These are phyloP conservation scores for Trypanosoma cruzi DNA, from an alignment of 208 protist genomes.

Conservation along the genomic window DNA sequence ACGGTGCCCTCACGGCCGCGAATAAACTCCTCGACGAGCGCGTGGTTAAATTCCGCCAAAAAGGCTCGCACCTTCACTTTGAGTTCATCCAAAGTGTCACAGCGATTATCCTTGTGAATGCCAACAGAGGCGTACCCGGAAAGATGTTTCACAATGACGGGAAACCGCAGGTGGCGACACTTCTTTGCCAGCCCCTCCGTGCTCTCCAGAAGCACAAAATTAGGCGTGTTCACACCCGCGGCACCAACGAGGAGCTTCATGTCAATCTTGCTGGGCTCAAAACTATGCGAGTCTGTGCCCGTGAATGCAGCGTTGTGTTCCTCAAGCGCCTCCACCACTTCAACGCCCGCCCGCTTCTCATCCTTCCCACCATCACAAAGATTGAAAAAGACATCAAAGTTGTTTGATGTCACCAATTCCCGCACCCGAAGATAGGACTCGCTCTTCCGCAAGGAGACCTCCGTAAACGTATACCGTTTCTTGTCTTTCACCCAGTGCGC, in stretches of 20 bases:
- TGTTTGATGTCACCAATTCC: constrained; percentile 75
- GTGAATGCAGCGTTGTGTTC: constrained; percentile 90
- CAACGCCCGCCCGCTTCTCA: constrained; percentile 82
- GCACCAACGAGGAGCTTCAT: constrained; percentile 90
- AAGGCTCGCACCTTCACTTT: constrained; percentile 64
- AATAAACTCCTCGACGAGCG: constrained; percentile 91
- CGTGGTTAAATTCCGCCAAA: constrained; percentile 81
- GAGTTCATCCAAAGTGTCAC: constrained; percentile 79
- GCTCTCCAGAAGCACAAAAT: constrained; percentile 82
- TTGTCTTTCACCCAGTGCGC: constrained; percentile 78
- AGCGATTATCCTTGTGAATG: constrained; percentile 85
- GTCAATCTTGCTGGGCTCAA: constrained; percentile 89
- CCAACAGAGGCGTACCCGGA: constrained; percentile 88
- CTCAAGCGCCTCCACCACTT: constrained; percentile 84
- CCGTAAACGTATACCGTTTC: constrained; percentile 66
- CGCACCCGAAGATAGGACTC: constrained; percentile 74
- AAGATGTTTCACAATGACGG: constrained; percentile 91
- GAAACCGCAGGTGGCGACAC: constrained; percentile 83
- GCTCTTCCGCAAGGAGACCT: constrained; percentile 72
- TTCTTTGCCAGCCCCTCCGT: constrained; percentile 73
- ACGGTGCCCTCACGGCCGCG: constrained; percentile 85
- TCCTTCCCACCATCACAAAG: constrained; percentile 88
- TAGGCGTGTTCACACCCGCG: constrained; percentile 75
- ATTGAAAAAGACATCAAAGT: constrained; percentile 91
- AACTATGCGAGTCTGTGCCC: constrained; percentile 81